Conservation (phyloP, 345 rosid genomes). For the Rhizophora mangle region DNA sequence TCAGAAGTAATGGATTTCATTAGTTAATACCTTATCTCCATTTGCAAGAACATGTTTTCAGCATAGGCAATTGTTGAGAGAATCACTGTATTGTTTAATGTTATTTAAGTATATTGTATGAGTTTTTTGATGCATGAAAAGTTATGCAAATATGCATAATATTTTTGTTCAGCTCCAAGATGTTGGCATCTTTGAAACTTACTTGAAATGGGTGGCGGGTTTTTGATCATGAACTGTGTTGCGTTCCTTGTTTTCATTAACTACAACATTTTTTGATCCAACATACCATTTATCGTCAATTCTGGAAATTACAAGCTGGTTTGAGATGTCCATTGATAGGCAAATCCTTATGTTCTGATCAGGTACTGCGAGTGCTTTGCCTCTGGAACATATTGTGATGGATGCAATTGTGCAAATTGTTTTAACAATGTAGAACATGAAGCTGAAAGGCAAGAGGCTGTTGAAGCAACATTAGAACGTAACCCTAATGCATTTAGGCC, state of each 20-base stretch:
- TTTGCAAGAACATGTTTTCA: too few relatives aligned
- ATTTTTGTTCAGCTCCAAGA: neutral
- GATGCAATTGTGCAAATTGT: constrained; percentile 94
- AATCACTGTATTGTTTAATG: neutral
- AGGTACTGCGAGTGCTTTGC: constrained; percentile 99
- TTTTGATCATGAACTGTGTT: neutral
- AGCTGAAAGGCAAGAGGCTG: constrained; percentile 86
- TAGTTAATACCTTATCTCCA: too few relatives aligned
- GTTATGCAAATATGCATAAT: neutral
- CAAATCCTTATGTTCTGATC: constrained; percentile 19
- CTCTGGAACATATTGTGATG: constrained; percentile 93
- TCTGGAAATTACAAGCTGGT: neutral
- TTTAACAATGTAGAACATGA: constrained; percentile 92
- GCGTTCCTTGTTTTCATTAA: neutral
- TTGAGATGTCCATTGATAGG: constrained; percentile 11
- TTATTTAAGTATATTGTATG: neutral
- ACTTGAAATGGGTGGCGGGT: neutral
- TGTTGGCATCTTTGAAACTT: neutral
- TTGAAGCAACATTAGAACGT: constrained; percentile 90
- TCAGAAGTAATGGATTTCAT: neutral
- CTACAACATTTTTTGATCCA: constrained; percentile 1
- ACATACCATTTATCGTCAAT: neutral
- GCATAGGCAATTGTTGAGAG: too few relatives aligned
- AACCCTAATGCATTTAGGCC: constrained; percentile 98
- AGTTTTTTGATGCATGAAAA: constrained; percentile 6